Evolutionary conservation across 192 early-diverging fungal species (phyloP).

Genomic region (Linnemannia schmuckeri): DNA sequence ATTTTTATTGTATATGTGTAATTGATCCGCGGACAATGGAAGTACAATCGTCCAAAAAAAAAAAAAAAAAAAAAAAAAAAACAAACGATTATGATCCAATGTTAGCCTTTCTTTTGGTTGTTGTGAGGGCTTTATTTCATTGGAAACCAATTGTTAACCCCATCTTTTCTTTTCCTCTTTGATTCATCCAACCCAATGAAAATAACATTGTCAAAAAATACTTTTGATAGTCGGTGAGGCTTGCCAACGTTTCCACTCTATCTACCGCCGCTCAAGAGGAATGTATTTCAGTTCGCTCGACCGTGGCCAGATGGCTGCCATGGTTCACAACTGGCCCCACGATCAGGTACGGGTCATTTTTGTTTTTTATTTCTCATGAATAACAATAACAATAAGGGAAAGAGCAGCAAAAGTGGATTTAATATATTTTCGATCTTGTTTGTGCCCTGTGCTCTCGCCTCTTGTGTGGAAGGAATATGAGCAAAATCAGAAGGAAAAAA

Average conservation of each 20-base stretch:
- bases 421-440: neutral
- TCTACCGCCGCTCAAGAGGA: slow-evolving; percentile 66
- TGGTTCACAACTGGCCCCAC: slow-evolving; percentile 70
- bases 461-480: neutral
- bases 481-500: neutral
- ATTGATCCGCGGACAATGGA: neutral
- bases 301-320: slow-evolving; percentile 66
- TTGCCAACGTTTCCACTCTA: slow-evolving; percentile 64
- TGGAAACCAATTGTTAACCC: neutral
- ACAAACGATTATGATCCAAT: neutral
- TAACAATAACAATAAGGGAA: neutral
- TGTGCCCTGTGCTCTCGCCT: slow-evolving; percentile 44
- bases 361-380: neutral
- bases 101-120: neutral
- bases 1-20: neutral
- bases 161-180: slow-evolving; percentile 13
- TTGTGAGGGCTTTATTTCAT: neutral
- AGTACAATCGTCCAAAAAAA: neutral
- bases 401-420: neutral
- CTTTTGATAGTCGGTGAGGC: slow-evolving; percentile 61
- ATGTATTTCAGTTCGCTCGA: slow-evolving; percentile 69
- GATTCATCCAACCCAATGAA: neutral
- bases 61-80: neutral
- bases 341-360: slow-evolving; percentile 57
- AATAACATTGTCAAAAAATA: neutral